phyloP scores from a whole-genome alignment of 257 asterid species.

The Ophiorrhiza pumila region DNA sequence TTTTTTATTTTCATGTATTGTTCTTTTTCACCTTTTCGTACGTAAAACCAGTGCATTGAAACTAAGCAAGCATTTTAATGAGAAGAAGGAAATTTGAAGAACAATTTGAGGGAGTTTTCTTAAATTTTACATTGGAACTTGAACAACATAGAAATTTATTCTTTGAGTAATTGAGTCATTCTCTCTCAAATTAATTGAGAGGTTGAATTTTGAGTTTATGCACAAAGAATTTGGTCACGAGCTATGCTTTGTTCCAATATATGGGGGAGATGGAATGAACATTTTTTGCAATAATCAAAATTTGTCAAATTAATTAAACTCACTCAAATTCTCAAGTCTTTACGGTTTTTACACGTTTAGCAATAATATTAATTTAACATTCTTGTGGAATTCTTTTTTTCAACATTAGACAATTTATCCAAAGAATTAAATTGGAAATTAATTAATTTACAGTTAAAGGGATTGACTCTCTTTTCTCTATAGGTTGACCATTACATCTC shows the following conservation, averaged over 20 bases:
- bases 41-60: not conserved
- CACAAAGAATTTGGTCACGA: not conserved
- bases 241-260: not conserved
- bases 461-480: not conserved
- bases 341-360: too few relatives aligned
- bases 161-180: not conserved
- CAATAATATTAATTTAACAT: too few relatives aligned
- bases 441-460: not conserved
- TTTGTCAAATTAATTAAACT: not conserved
- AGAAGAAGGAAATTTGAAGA: not conserved
- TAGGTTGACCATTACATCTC: conserved; percentile 3
- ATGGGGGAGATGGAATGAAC: not conserved
- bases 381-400: too few relatives aligned
- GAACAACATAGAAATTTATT: not conserved
- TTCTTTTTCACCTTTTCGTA: too few relatives aligned
- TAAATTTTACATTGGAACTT: conserved; percentile 2
- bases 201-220: not conserved
- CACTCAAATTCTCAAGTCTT: too few relatives aligned
- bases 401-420: not conserved
- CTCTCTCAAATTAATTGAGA: conserved; percentile 3
- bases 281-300: not conserved
- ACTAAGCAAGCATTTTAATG: not conserved
- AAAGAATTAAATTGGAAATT: not conserved
- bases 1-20: not conserved
- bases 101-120: not conserved